phyloP scores from a whole-genome alignment of 2,329 filamentous ascomycete species.

The Juglanconis sp. region DNA sequence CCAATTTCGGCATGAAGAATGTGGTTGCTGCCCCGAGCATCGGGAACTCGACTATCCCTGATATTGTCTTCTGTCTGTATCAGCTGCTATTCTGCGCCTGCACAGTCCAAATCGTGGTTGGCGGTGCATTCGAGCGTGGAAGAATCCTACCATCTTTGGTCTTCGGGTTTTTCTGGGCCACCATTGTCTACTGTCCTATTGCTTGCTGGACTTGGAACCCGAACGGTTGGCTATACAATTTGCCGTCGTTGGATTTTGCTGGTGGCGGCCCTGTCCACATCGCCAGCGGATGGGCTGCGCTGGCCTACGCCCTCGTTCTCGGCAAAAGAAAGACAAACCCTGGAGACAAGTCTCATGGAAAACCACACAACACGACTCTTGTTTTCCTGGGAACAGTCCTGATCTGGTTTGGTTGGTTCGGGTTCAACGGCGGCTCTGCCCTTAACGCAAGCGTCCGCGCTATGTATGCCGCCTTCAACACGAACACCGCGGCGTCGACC shows the following conservation, averaged over 20 bases:
- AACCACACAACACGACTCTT: conserved; percentile 61
- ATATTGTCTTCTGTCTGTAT: conserved; percentile 65
- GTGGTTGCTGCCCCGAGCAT: conserved; percentile 59
- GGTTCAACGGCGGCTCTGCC: conserved; percentile 50
- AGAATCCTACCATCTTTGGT: conserved; percentile 47
- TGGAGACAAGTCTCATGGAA: conserved; percentile 46
- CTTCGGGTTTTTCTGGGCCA: conserved; percentile 59
- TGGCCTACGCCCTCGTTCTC: conserved; percentile 62
- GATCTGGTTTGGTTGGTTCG: conserved; percentile 63
- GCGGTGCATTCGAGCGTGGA: conserved; percentile 57
- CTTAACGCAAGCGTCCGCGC: conserved; percentile 50
- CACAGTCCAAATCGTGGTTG: conserved; percentile 63
- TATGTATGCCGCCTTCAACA: conserved; percentile 56
- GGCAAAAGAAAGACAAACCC: conserved; percentile 52
- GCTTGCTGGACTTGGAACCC: conserved; percentile 67
- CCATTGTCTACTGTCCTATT: conserved; percentile 61
- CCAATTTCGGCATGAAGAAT: conserved; percentile 70
- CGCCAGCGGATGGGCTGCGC: conserved; percentile 58
- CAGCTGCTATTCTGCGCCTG: conserved; percentile 60
- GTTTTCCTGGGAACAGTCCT: conserved; percentile 62
- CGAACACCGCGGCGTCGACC: conserved; percentile 54
- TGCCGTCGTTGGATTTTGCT: conserved; percentile 58
- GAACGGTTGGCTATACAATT: conserved; percentile 62
- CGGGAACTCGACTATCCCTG: conserved; percentile 54
- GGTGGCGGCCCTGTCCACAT: conserved; percentile 64